Evolutionary conservation across 176 grass and related monocot genomes (phyloP).

Genomic region (Bothriochloa decipiens): DNA sequence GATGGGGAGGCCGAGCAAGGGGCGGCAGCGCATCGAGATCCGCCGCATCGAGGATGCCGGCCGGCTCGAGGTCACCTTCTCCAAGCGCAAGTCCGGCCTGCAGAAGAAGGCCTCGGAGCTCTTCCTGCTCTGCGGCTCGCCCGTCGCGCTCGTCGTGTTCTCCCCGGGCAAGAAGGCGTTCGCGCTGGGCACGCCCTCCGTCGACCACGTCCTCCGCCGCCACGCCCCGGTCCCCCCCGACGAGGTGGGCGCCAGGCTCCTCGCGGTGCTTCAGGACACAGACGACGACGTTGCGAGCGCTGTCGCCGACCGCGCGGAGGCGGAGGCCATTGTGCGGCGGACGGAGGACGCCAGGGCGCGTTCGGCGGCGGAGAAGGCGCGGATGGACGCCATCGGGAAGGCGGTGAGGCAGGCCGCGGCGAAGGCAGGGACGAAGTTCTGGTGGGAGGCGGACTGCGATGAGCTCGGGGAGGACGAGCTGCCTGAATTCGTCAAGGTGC

Average conservation of each 20-base stretch:
- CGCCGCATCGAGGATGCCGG: conserved; percentile 33
- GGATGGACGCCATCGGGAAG: conserved; percentile 23
- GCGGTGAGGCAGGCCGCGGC: not conserved
- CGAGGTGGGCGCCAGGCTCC: not conserved
- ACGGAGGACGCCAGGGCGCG: not conserved
- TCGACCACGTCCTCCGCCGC: conserved; percentile 30
- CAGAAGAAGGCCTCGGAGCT: conserved; percentile 69
- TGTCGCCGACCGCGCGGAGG: not conserved
- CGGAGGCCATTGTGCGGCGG: not conserved
- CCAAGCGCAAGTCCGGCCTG: conserved; percentile 48
- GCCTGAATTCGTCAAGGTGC: not conserved
- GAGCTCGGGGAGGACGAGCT: conserved; percentile 1
- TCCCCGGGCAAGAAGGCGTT: conserved; percentile 41
- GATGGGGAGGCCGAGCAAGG: conserved; percentile 32
- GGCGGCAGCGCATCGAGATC: conserved; percentile 27
- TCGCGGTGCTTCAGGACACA: not conserved
- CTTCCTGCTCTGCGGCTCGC: conserved; percentile 36
- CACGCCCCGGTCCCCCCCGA: not conserved
- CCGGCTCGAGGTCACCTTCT: conserved; percentile 42
- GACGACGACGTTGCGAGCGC: not conserved
- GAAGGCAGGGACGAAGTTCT: not conserved
- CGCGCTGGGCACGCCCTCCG: conserved; percentile 6
- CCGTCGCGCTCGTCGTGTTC: conserved; percentile 65
- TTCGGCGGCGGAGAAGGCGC: not conserved
- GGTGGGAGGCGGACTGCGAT: not conserved